Evolutionary conservation across 805 yeast genomes (phyloP).

Genomic region (Zygotorulaspora danielsina): DNA sequence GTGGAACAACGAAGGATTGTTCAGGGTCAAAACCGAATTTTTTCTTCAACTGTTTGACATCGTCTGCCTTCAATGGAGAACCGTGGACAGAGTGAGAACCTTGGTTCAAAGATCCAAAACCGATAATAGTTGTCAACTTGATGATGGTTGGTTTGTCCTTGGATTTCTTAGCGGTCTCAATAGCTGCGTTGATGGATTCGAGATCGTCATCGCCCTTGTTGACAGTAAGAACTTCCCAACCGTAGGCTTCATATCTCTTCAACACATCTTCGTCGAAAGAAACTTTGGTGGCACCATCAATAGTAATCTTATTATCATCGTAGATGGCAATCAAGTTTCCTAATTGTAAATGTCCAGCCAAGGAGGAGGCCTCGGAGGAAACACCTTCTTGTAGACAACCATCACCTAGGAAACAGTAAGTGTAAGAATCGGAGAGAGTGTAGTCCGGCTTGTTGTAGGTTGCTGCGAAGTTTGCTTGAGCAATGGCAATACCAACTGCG

Average conservation of each 20-base stretch:
- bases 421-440: slow-evolving; percentile 66
- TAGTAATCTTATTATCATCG: slow-evolving; percentile 95
- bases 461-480: slow-evolving; percentile 88
- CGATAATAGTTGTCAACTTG: slow-evolving; percentile 86
- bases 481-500: slow-evolving; percentile 96
- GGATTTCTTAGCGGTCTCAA: slow-evolving; percentile 74
- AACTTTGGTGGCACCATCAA: slow-evolving; percentile 85
- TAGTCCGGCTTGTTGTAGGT: slow-evolving; percentile 80
- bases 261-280: slow-evolving; percentile 93
- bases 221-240: slow-evolving; percentile 84
- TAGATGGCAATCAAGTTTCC: slow-evolving; percentile 91
- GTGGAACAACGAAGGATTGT: slow-evolving; percentile 71
- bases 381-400: slow-evolving; percentile 99
- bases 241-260: slow-evolving; percentile 83
- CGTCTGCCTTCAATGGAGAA: slow-evolving; percentile 91
- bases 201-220: slow-evolving; percentile 77
- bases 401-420: slow-evolving; percentile 85
- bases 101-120: slow-evolving; percentile 79
- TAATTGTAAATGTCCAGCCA: slow-evolving; percentile 94
- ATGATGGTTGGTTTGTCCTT: slow-evolving; percentile 82
- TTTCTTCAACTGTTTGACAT: slow-evolving; percentile 77
- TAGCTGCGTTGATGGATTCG: slow-evolving; percentile 64
- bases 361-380: slow-evolving; percentile 85
- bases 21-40: slow-evolving; percentile 86
- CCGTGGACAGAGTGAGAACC: slow-evolving; percentile 96